Evolutionary conservation across 1,284 basidiomycete genomes (phyloP), one percentile per base, ranked within the genome.

Genomic region (Puccinia hordei): DNA sequence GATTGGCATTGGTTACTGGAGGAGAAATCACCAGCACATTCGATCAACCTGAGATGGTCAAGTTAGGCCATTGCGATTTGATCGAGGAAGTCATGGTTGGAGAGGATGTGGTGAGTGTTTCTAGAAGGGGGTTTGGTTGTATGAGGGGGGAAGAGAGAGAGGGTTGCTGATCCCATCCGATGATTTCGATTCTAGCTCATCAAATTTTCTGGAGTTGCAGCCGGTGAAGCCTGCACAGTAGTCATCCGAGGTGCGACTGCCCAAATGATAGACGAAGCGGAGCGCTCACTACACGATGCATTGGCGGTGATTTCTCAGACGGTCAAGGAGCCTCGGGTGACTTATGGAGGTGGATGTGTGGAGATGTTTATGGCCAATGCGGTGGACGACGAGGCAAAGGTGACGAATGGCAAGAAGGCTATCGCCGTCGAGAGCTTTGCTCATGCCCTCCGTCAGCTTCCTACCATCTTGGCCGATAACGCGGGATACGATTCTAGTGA

Each of bases 51-150:
- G 94, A 97, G 84, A 89, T 93, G 68, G 95, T 99, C 82, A 94
- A 94, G 86, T 90, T 99, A 19, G 97, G 97, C 33, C 89, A 89
- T 72, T 99, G 96, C 86, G 95, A 98, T 82, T 86, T 93, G 81
- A 98, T 99, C 82, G 95, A 99, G 87, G 97, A 99, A 88, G 92
- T 99, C 83, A 98, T 99, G 90, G 98, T 99, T 83, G 97, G 97
- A 55, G 97, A 99, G 87, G 96, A 99, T 87, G 95, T 95, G 90
- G 95, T 94, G 82, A 51, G 88, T 84, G 15, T 3, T 13, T 63
- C 41, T 49, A 5, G 24, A 35, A 69, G 1, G n/a, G n/a, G 17
- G 12, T 33, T 41, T 22, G 17, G 30, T 53, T 41, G 38, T 12
- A 41, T 41, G 38, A 41, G 12, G 15, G 24, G 66, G 15, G n/a